Conservation (phyloP, 1,139 yeast genomes). For the Groenewaldozyma sp. region DNA sequence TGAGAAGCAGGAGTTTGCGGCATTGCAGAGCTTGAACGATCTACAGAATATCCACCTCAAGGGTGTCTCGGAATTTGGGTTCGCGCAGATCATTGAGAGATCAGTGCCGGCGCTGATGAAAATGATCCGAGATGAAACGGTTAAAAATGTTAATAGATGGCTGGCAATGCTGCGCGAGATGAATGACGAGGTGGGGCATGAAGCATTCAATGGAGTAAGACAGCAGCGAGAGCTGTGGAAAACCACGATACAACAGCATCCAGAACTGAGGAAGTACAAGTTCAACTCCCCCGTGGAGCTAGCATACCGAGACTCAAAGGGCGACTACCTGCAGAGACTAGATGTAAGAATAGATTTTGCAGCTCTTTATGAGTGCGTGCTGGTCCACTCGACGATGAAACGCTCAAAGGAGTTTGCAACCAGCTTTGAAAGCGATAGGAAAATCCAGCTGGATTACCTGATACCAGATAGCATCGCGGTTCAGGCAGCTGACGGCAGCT, state of each 20-base stretch:
- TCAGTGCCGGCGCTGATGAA: constrained; percentile 72
- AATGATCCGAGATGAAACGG: constrained; percentile 71
- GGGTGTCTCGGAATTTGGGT: constrained; percentile 64
- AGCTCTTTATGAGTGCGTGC: constrained; percentile 70
- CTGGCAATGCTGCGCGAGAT: constrained; percentile 56
- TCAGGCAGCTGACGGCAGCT: constrained; percentile 1
- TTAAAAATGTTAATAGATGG: constrained; percentile 65
- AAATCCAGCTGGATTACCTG: constrained; percentile 63
- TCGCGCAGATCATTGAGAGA: constrained; percentile 49
- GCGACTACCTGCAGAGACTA: constrained; percentile 32
- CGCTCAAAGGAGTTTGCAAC: constrained; percentile 51
- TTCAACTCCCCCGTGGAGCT: constrained; percentile 82
- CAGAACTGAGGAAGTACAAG: constrained; percentile 49
- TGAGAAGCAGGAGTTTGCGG: constrained; percentile 71
- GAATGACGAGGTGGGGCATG: constrained; percentile 50
- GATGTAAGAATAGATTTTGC: constrained; percentile 47
- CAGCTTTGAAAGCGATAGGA: constrained; percentile 64
- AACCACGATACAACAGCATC: constrained; percentile 31
- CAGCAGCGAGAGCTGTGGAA: constrained; percentile 54
- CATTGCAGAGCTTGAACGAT: constrained; percentile 74
- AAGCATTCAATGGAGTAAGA: constrained; percentile 46
- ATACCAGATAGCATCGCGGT: constrained; percentile 38
- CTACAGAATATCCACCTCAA: constrained; percentile 56
- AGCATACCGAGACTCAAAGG: constrained; percentile 51
- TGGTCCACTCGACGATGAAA: constrained; percentile 70